phyloP scores from a whole-genome alignment of 164 flowering plant genomes.

The Berberis thunbergii region DNA sequence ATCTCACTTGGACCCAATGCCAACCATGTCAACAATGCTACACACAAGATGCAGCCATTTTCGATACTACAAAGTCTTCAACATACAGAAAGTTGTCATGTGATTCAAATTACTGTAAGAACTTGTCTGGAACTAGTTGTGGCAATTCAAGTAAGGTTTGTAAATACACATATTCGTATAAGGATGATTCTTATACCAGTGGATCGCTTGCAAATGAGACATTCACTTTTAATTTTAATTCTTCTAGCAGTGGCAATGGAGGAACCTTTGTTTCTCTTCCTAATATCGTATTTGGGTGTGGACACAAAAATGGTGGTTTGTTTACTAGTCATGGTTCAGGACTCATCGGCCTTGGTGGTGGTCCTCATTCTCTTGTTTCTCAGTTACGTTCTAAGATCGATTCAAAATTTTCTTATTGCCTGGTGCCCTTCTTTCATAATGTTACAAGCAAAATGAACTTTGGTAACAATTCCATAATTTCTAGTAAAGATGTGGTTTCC shows the following conservation, averaged over 20 bases:
- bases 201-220: constrained; percentile 41
- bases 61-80: constrained; percentile 22
- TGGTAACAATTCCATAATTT: constrained; percentile 23
- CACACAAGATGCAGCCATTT: constrained; percentile 16
- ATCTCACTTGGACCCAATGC: constrained; percentile 36
- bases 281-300: constrained; percentile 36
- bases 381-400: constrained; percentile 25
- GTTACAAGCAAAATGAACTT: constrained; percentile 29
- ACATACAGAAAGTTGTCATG: constrained; percentile 36
- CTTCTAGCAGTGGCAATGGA: constrained; percentile 1
- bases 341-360: constrained; percentile 51
- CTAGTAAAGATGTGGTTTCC: constrained; percentile 23
- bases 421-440: constrained; percentile 14
- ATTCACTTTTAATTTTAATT: constrained; percentile 21
- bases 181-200: constrained; percentile 23
- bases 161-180: constrained; percentile 20
- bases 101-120: constrained; percentile 15
- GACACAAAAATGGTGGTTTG: constrained; percentile 27
- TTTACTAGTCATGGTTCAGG: constrained; percentile 30
- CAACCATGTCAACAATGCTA: constrained; percentile 24
- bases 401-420: constrained; percentile 56
- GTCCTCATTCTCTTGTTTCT: constrained; percentile 29
- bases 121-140: not conserved
- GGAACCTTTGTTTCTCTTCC: constrained; percentile 5
- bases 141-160: constrained; percentile 4